Conservation (phyloP, 768 basidiomycete genomes). For the Auricularia sp. region DNA sequence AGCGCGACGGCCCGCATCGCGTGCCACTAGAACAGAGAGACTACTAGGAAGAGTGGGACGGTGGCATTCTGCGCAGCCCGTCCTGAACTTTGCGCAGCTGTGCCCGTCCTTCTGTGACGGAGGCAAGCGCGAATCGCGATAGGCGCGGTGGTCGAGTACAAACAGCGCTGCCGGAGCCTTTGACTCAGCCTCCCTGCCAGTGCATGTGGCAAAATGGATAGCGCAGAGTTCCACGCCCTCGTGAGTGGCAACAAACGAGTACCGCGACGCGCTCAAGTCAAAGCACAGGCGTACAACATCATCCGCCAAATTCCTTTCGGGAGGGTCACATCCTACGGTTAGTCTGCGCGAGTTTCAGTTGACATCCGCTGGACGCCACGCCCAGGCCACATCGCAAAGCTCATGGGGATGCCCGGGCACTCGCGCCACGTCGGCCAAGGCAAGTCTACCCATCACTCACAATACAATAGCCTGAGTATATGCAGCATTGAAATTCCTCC, state of each 20-base stretch:
- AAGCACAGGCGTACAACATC: slow-evolving; percentile 55
- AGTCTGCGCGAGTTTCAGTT: slow-evolving; percentile 7
- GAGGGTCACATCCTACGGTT: slow-evolving; percentile 71
- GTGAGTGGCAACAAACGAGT: slow-evolving; percentile 23
- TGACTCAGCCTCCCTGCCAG: no score
- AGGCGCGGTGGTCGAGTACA: no score
- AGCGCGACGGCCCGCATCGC: no score
- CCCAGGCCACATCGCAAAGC: slow-evolving; percentile 67
- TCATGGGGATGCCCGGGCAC: slow-evolving; percentile 70
- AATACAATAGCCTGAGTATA: background rate
- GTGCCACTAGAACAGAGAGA: no score
- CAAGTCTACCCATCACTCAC: slow-evolving; percentile 17
- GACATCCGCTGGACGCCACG: background rate
- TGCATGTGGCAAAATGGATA: slow-evolving; percentile 32
- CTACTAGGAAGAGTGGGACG: no score
- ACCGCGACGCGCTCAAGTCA: background rate
- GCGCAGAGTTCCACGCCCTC: slow-evolving; percentile 53
- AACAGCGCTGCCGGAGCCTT: no score
- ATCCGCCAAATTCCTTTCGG: slow-evolving; percentile 59
- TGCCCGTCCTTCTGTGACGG: no score
- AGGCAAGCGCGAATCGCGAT: no score
- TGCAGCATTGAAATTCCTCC: slow-evolving; percentile 69
- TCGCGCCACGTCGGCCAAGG: slow-evolving; percentile 80
- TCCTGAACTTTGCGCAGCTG: no score
- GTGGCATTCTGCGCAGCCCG: no score